Conservation (phyloP, 306 rosid genomes). For the Citrullus colocynthis region DNA sequence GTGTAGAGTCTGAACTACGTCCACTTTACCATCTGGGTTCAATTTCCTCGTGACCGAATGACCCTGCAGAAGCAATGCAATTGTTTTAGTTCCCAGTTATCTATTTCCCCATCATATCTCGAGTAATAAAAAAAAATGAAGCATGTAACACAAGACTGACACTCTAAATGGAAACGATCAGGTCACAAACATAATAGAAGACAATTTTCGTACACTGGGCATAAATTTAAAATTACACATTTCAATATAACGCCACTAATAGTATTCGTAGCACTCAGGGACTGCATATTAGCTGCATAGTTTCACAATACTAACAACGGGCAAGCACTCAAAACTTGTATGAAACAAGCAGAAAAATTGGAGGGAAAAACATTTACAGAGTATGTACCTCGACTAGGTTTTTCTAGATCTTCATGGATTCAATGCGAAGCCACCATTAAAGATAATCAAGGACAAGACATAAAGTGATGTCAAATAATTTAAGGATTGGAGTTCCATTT, state of each 20-base stretch:
- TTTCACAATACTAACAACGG: background rate
- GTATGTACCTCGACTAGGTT: background rate
- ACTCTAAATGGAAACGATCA: background rate
- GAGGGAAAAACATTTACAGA: background rate
- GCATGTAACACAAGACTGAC: background rate
- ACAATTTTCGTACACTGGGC: background rate
- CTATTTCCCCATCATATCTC: background rate
- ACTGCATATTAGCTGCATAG: background rate
- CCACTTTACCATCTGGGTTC: conserved; percentile 56
- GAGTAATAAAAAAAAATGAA: background rate
- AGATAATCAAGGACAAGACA: background rate
- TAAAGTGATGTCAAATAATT: background rate
- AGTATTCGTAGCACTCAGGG: no score
- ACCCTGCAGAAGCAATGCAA: conserved; percentile 36
- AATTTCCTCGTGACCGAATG: conserved; percentile 76
- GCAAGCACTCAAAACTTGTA: background rate
- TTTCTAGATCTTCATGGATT: background rate
- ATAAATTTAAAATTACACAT: background rate
- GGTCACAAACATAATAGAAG: background rate
- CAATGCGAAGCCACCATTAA: background rate
- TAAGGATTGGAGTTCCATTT: background rate
- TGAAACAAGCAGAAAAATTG: background rate
- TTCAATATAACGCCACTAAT: background rate
- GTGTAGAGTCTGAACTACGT: conserved; percentile 53
- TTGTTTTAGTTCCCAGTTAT: background rate